Base-by-base conservation (phyloP, 1,284 basidiomycete genomes). In the Tilletia caries region DNA sequence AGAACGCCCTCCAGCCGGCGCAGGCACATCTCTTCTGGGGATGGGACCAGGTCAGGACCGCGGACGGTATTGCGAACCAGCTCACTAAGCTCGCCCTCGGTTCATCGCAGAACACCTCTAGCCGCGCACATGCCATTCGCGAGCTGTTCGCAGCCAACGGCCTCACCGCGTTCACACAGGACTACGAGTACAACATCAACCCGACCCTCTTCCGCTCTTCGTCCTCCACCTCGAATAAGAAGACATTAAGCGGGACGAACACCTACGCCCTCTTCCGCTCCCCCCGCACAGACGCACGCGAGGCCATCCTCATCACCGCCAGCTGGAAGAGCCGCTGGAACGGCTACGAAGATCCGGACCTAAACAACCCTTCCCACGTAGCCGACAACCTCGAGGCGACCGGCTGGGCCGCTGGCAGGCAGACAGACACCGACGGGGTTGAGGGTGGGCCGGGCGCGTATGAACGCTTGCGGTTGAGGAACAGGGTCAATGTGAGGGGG, bases 281-380 rank as follows among this genome's bases (percentile, higher is more conserved):
- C 2, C 93, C 95, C 1, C 88, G 95, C 23, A 88, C 91, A 3
- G 90, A 94, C 33, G 95, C 94, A 1, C 89, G 90, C 1, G 95
- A 98, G 84, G 92, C 93, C 1, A 91, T 96, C 76, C 87, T 98
- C 25, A 86, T 98, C 48, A 90, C 90, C 71, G 93, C 95, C 1
- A 92, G 93, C 13, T 95, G 93, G 92, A 77, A 89, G 3, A 93
- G 92, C 75, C 64, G 75, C 25, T 71, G 81, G 66, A 65, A 73
- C 69, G 33, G 77, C 87, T 27, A 15, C 32, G 54, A 71, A 74
- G 66, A 70, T 77, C 60, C 71, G 75, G 52, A 76, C 74, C 0
- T 71, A 86, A 84, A 58, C 88, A 87, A 33, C 87, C 58, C 58
- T 20, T n/a, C 15, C 4, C 32, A 33, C 18, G 32, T 62, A 12